Evolutionary conservation across 306 rosid genomes (phyloP), one percentile per base, ranked within the genome.

Genomic region (Lathyrus aphaca): DNA sequence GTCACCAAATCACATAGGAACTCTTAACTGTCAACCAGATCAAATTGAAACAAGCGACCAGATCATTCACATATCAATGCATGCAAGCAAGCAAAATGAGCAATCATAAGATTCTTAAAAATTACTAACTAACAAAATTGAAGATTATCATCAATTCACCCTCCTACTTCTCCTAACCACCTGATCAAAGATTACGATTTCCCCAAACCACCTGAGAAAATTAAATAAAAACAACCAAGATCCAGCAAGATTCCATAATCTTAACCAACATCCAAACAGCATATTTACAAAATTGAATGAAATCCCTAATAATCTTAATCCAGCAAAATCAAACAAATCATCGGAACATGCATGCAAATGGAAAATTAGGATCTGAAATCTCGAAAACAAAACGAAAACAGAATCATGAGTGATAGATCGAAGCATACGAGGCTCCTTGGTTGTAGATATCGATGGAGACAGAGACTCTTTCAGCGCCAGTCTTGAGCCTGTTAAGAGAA

Each of bases 391-490:
- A 21, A 49, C 3, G 9, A 5, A 16, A 68, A 70, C n/a, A 40
- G 64, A 82, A 81, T 61, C 74, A 42, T 13, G 6, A 37, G 12
- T 19, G 43, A 6, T 21, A 15, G 39, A 74, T 83, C 68, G 66
- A 64, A 44, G 67, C 95, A 6, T 86, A 94, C 99, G 93, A 84
- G 63, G 91, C 77, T 84, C 99, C 99, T 83, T 91, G 97, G 70
- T 94, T 94, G 86, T 86, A 94, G 83, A 94, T 81, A n/a, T 94
- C 97, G 80, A 94, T 79, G 78, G 97, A 68, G 74, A 94, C 99
- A 15, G 87, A 71, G 75, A 91, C 92, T 57, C 92, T 94, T 72
- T 94, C 99, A 53, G 82, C 81, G 73, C 97, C 99, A 49, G 97
- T 80, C 82, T 94, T 94, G 74, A 91, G 89, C 74, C 99, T 74